phyloP scores from a whole-genome alignment of 345 rosid species.

The Clarkia xantiana region DNA sequence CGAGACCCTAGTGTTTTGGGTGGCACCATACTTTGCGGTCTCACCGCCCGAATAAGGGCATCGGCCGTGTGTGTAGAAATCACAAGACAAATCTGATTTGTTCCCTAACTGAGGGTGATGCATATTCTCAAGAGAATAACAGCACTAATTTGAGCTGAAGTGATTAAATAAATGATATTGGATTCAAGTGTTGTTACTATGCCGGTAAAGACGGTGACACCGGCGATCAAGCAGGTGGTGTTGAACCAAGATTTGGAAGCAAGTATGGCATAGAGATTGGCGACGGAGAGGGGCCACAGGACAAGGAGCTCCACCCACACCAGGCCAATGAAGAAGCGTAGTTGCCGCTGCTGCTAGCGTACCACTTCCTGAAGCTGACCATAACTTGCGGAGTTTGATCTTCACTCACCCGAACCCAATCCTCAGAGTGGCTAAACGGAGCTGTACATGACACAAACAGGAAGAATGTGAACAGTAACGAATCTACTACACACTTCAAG shows the following conservation, averaged over 20 bases:
- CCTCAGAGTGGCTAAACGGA: constrained; percentile 64
- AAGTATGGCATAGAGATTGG: constrained; percentile 37
- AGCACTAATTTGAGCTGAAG: no score
- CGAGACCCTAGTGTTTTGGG: no score
- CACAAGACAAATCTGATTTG: no score
- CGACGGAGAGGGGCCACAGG: constrained; percentile 59
- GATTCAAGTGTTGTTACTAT: no score
- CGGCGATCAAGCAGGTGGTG: constrained; percentile 66
- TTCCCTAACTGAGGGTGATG: no score
- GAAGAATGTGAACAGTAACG: constrained; percentile 44
- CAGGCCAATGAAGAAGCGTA: constrained; percentile 58
- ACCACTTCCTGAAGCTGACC: constrained; percentile 26
- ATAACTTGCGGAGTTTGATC: constrained; percentile 26
- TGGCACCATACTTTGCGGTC: no score
- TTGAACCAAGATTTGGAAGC: constrained; percentile 44
- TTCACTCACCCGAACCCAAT: constrained; percentile 35
- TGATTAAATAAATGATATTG: no score
- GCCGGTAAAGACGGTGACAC: constrained; percentile 39
- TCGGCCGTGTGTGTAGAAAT: no score
- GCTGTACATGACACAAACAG: constrained; percentile 25
- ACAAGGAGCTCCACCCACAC: constrained; percentile 55
- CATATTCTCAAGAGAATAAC: no score
- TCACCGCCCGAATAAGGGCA: no score
- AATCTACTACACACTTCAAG: no score
- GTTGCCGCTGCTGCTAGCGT: constrained; percentile 41